Conservation (phyloP, 108 stramenopile genomes). For the Nannochloropsis oceanica region DNA sequence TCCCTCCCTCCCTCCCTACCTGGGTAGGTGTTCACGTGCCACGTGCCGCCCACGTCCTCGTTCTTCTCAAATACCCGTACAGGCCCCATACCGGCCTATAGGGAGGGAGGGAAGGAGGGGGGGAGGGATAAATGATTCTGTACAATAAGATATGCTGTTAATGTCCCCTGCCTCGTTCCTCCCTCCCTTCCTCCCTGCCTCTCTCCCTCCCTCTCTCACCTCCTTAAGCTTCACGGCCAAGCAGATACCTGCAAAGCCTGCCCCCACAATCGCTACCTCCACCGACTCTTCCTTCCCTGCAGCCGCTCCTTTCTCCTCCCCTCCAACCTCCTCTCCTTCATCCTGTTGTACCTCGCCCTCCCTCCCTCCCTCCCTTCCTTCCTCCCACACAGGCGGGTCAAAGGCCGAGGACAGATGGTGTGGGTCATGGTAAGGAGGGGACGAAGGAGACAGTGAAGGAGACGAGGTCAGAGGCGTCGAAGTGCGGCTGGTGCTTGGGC, state of each 20-base stretch:
- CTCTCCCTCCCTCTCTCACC: not conserved
- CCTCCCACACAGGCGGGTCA: too few species aligned
- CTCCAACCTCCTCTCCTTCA: too few species aligned
- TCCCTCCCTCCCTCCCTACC: not conserved
- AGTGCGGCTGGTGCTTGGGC: too few species aligned
- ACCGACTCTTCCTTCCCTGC: not conserved
- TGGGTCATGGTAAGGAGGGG: too few species aligned
- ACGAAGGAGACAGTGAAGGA: too few species aligned
- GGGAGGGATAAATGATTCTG: not conserved
- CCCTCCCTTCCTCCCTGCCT: not conserved
- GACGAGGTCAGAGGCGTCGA: too few species aligned
- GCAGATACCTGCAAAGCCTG: not conserved
- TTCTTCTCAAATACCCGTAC: not conserved
- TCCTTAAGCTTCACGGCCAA: not conserved
- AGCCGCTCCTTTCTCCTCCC: not conserved
- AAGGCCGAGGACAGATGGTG: too few species aligned
- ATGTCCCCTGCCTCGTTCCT: too few species aligned
- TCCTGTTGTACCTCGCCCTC: too few species aligned
- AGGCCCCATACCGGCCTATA: not conserved
- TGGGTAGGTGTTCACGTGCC: not conserved
- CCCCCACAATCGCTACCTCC: not conserved
- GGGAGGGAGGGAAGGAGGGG: not conserved
- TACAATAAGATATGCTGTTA: too few species aligned
- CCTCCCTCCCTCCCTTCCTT: not conserved
- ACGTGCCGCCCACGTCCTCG: not conserved